These are phyloP conservation scores for Chytriomyces sp. DNA, from an alignment of 192 early-diverging fungal genomes.

Conservation along the genomic window DNA sequence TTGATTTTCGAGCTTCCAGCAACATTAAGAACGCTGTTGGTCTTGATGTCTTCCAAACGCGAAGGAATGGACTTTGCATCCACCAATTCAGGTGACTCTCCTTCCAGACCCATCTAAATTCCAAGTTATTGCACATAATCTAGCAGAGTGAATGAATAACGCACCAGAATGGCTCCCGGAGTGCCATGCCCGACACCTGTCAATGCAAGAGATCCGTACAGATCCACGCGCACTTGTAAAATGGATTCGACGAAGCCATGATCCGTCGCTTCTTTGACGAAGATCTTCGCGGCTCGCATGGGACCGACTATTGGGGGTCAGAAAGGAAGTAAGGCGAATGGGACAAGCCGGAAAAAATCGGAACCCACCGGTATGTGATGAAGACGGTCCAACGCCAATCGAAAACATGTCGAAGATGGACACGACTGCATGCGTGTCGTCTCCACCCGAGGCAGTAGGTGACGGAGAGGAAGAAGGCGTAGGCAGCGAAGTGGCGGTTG, in stretches of 20 bases:
- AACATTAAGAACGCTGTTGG: conserved; percentile 68
- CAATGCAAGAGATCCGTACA: conserved; percentile 92
- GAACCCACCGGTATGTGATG: conserved; percentile 50
- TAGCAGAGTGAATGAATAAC: background rate
- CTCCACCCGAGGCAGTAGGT: background rate
- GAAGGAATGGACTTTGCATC: conserved; percentile 77
- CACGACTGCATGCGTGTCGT: conserved; percentile 75
- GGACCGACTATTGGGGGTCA: conserved; percentile 80
- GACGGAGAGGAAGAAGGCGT: background rate
- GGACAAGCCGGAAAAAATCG: conserved; percentile 4
- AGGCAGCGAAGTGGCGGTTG: background rate
- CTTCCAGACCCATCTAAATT: conserved; percentile 80
- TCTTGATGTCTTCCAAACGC: conserved; percentile 74
- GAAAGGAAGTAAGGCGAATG: background rate
- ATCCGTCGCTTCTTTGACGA: conserved; percentile 79
- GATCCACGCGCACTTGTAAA: conserved; percentile 68
- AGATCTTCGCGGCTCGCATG: conserved; percentile 94
- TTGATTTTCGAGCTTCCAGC: conserved; percentile 74
- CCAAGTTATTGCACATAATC: background rate
- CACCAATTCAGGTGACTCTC: conserved; percentile 67
- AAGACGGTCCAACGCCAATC: conserved; percentile 91
- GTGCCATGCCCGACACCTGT: conserved; percentile 96
- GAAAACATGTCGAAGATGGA: conserved; percentile 93
- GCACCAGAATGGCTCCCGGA: conserved; percentile 77
- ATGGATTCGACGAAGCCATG: conserved; percentile 46